Percentiles rank a stretch among this genome's conserved stretches.
These are phyloP conservation scores for Geotrichum citri-aurantii DNA, from an alignment of 1,139 yeast species.

Conservation along the genomic window DNA sequence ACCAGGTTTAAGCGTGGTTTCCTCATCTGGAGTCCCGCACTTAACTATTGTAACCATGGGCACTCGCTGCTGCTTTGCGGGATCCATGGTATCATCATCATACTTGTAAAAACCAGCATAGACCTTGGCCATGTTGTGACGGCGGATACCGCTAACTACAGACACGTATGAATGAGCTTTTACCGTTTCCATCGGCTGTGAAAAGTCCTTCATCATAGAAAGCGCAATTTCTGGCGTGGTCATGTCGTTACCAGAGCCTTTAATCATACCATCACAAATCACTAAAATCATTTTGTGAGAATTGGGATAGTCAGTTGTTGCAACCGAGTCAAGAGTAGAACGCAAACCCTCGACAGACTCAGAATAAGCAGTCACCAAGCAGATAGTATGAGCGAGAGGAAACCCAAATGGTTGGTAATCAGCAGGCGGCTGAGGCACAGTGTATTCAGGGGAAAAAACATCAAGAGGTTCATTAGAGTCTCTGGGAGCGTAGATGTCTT, in stretches of 20 bases:
- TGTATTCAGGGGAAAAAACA: slow-evolving; percentile 49
- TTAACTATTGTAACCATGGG: slow-evolving; percentile 36
- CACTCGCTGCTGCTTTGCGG: slow-evolving; percentile 71
- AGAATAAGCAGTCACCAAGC: slow-evolving; percentile 34
- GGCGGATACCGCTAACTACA: slow-evolving; percentile 31
- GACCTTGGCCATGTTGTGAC: slow-evolving; percentile 33
- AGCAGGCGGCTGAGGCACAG: slow-evolving; percentile 86
- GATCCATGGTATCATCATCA: slow-evolving; percentile 43
- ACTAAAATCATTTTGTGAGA: slow-evolving; percentile 30
- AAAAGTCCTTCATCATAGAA: slow-evolving; percentile 58
- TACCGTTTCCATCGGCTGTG: slow-evolving; percentile 26
- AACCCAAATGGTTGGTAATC: slow-evolving; percentile 81
- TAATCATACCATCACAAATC: slow-evolving; percentile 34
- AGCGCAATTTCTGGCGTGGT: slow-evolving; percentile 33
- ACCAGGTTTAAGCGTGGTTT: slow-evolving; percentile 40
- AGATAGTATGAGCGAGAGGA: slow-evolving; percentile 55
- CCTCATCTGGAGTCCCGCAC: slow-evolving; percentile 30
- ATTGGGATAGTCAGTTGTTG: slow-evolving; percentile 29
- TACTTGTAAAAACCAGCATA: slow-evolving; percentile 33
- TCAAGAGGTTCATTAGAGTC: slow-evolving; percentile 12
- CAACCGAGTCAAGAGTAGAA: slow-evolving; percentile 32
- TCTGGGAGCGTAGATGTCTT: slow-evolving; percentile 15
- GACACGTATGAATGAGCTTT: slow-evolving; percentile 31
- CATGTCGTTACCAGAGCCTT: slow-evolving; percentile 28
- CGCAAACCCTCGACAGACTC: slow-evolving; percentile 31